These are phyloP conservation scores for Aphanocladium album DNA, from an alignment of 2,329 filamentous ascomycete genomes.

Conservation along the genomic window DNA sequence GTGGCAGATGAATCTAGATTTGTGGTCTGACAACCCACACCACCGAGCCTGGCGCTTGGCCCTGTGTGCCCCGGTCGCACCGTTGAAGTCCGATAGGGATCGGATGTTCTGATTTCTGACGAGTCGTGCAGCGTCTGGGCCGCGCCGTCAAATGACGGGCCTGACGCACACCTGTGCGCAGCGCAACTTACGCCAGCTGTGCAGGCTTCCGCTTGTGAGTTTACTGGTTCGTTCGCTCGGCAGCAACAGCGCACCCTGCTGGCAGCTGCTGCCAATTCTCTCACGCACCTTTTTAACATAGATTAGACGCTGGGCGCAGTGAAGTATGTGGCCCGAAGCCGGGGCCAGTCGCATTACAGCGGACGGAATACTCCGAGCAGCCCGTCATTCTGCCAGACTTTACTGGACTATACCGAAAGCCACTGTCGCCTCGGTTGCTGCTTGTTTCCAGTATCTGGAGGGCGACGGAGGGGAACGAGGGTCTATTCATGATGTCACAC, in stretches of 20 bases:
- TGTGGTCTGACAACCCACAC: constrained; percentile 5
- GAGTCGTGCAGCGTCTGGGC: background rate
- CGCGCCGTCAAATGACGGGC: background rate
- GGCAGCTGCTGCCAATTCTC: background rate
- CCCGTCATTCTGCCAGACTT: background rate
- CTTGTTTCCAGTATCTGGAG: background rate
- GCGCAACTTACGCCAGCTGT: background rate
- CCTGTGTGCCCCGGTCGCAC: constrained; percentile 9
- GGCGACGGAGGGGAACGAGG: background rate
- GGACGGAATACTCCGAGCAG: background rate
- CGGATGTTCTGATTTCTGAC: constrained; percentile 10
- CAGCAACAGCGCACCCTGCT: background rate
- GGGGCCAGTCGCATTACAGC: background rate
- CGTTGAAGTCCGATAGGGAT: constrained; percentile 10
- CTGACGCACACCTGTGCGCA: background rate
- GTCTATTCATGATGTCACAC: background rate
- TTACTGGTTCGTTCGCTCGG: background rate
- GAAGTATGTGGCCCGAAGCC: background rate
- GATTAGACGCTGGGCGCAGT: background rate
- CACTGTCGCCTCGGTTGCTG: too few species aligned
- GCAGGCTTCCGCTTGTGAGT: background rate
- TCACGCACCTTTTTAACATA: background rate
- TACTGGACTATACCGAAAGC: too few species aligned
- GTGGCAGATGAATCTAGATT: constrained; percentile 10
- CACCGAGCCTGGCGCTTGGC: background rate